Conservation (phyloP, 2,329 filamentous ascomycete species). For the Incumbomyces delicatus region DNA sequence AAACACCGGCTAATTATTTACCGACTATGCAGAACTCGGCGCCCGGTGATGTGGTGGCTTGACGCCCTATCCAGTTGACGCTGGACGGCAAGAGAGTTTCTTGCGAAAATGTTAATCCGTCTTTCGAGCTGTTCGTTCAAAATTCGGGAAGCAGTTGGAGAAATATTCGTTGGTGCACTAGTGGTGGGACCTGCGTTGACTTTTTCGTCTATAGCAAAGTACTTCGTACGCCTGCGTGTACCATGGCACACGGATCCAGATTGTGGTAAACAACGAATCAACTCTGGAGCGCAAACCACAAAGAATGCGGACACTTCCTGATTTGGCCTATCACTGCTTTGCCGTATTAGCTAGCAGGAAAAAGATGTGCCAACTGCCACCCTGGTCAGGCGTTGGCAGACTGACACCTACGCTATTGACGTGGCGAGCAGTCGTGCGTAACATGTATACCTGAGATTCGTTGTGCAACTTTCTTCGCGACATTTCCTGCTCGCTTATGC, state of each 20-base stretch:
- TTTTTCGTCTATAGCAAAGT: no score
- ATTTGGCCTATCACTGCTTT: neutral
- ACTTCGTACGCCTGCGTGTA: neutral
- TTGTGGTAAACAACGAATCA: constrained; percentile 2
- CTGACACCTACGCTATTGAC: constrained; percentile 5
- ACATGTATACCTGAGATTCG: neutral
- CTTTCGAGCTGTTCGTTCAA: neutral
- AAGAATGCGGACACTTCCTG: neutral
- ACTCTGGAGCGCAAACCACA: constrained; percentile 3
- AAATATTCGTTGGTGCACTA: neutral
- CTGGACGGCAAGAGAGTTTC: no score
- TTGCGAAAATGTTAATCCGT: no score
- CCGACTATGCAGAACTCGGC: constrained; percentile 3
- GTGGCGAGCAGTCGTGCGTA: neutral
- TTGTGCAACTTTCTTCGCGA: constrained; percentile 2
- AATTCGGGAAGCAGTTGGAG: neutral
- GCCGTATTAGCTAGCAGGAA: neutral
- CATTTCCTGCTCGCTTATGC: neutral
- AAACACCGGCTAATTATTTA: constrained; percentile 1
- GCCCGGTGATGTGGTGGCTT: constrained; percentile 6
- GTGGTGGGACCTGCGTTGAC: neutral
- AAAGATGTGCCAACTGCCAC: neutral
- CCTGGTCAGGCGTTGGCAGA: neutral
- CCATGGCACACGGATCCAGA: neutral
- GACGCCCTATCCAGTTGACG: no score